Evolutionary conservation across 495 filamentous ascomycete genomes (phyloP), one percentile per base, ranked within the genome.

Genomic region (Cryomyces minteri): DNA sequence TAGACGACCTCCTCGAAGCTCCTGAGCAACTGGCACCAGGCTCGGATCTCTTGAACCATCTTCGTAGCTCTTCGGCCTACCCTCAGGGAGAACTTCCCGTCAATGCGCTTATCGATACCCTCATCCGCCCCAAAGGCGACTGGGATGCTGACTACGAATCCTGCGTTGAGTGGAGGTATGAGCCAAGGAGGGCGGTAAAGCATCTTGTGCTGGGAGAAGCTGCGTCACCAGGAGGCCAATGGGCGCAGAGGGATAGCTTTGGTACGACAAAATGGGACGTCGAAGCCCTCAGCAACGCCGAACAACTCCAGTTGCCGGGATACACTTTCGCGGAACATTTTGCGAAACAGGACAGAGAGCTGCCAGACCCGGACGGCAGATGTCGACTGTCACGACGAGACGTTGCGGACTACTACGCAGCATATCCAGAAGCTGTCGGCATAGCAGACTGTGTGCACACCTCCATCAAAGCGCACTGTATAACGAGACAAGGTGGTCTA

Each of bases 11-110:
- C 6, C 53, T 73, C 32, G 56, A 62, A 39, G 63, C 74, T 50
- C 60, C 65, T 1, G 55, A 62, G 34, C 46, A 58, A 12, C 60
- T 80, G 6, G 77, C 76, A 14, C 54, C 57, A 18, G 34, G 34
- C 34, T 14, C 34, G 34, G 57, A 61, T 37, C 48, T 59, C 10
- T 58, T 56, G 6, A 67, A 69, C 5, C 77, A 80, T 55, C 79
- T 82, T 52, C 67, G 62, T 5, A 75, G 73, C 1, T 76, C 77
- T 0, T 62, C 79, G 12, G 73, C 71, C 2, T 80, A 82, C 53
- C 80, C 77, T 28, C 76, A 67, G 1, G 76, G 80, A 52, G 74
- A 77, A 1, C 64, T 80, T 1, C 77, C 77, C 0, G 64, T 79
- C 28, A 80, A 82, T 49, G 71, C 73, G 4, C 59, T 82, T 28